phyloP scores from a whole-genome alignment of 805 yeast species.

The Candida silvicultrix region DNA sequence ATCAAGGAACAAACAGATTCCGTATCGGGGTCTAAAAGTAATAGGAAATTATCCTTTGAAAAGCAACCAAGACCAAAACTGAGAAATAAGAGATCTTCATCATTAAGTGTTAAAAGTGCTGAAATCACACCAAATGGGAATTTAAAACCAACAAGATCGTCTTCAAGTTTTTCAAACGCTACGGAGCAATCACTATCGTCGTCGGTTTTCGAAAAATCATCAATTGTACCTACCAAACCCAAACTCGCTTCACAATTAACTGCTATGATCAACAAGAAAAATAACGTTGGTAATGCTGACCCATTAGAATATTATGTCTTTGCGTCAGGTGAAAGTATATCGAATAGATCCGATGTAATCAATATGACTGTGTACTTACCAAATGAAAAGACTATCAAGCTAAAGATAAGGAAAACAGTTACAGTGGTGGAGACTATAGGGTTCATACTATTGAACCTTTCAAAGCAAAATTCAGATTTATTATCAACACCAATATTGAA shows the following conservation, averaged over 20 bases:
- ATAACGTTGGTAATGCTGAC: constrained; percentile 18
- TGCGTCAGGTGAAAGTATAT: constrained; percentile 25
- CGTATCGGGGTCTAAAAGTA: constrained; percentile 9
- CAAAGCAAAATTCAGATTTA: constrained; percentile 5
- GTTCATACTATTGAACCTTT: constrained; percentile 30
- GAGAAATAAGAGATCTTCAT: constrained; percentile 11
- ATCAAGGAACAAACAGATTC: constrained; percentile 13
- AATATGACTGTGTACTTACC: constrained; percentile 23
- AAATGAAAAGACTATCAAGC: constrained; percentile 12
- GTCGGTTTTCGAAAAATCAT: not conserved
- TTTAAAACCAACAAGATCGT: not conserved
- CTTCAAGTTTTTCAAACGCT: not conserved
- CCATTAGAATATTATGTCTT: constrained; percentile 39
- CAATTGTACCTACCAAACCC: not conserved
- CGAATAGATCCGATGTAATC: constrained; percentile 14
- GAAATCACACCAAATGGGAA: not conserved
- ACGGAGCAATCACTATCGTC: not conserved
- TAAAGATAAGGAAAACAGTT: constrained; percentile 28
- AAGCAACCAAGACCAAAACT: constrained; percentile 6
- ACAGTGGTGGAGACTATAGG: constrained; percentile 53
- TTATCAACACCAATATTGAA: not conserved
- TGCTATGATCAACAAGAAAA: constrained; percentile 34
- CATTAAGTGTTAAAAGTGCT: constrained; percentile 1
- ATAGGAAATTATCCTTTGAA: constrained; percentile 18
- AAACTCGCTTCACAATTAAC: constrained; percentile 31